Percentiles rank a stretch among this genome's conserved stretches.
These are phyloP conservation scores for Graphiopsis chlorocephala DNA, from an alignment of 2,329 filamentous ascomycete species.

Conservation along the genomic window DNA sequence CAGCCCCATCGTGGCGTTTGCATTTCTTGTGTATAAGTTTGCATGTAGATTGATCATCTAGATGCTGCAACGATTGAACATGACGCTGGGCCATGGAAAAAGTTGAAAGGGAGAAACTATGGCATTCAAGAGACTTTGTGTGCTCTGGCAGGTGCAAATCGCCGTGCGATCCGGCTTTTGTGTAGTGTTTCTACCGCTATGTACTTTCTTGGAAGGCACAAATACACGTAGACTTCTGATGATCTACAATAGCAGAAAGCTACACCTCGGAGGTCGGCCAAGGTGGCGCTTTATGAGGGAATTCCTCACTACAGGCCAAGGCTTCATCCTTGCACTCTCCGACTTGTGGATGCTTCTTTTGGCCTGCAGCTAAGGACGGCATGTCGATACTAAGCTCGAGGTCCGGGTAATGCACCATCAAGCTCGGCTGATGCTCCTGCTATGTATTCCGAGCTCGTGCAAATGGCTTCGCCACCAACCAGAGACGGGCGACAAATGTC, in stretches of 20 bases:
- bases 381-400: neutral
- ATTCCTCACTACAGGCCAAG: neutral
- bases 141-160: neutral
- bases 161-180: neutral
- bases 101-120: neutral
- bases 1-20: neutral
- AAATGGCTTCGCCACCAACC: neutral
- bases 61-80: neutral
- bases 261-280: too few relatives aligned
- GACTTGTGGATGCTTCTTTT: neutral
- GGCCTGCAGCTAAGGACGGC: neutral
- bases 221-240: neutral
- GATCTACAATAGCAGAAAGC: neutral
- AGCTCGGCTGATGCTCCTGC: neutral
- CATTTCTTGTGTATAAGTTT: neutral
- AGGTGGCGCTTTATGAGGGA: slow-evolving; percentile 1
- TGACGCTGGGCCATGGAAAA: neutral
- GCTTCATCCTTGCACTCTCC: neutral
- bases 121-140: neutral
- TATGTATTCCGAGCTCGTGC: neutral
- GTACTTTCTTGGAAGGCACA: neutral
- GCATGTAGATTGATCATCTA: neutral
- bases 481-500: neutral
- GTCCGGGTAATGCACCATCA: neutral
- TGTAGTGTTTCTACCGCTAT: neutral